These are phyloP conservation scores for Saraca asoca DNA, from an alignment of 331 rosid species.

Conservation along the genomic window DNA sequence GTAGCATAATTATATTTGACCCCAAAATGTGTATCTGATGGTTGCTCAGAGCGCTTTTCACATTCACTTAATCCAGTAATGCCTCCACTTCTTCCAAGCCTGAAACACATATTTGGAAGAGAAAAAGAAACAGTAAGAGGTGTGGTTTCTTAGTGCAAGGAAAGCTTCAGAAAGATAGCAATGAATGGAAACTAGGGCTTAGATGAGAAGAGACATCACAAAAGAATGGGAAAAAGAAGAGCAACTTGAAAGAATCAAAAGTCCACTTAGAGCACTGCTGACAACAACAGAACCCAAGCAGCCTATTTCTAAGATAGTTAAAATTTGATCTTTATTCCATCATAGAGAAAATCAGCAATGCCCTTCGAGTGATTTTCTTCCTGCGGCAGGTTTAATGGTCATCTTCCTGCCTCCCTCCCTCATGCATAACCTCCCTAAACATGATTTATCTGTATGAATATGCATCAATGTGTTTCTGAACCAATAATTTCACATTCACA, in stretches of 20 bases:
- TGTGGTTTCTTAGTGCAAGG: not conserved
- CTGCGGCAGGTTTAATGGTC: slow-evolving; percentile 8
- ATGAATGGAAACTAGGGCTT: slow-evolving; percentile 7
- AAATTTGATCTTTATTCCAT: slow-evolving; percentile 3
- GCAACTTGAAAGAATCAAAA: not conserved
- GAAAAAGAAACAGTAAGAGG: slow-evolving; percentile 16
- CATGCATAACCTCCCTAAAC: not conserved
- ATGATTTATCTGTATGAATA: not conserved
- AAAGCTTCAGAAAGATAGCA: slow-evolving; percentile 10
- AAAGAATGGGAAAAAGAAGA: not conserved
- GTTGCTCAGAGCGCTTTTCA: slow-evolving; percentile 42
- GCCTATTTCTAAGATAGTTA: slow-evolving; percentile 6
- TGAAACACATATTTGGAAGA: slow-evolving; percentile 21
- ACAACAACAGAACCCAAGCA: slow-evolving; percentile 16
- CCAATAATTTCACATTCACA: slow-evolving; percentile 12
- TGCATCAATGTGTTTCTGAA: slow-evolving; percentile 7
- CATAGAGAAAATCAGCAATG: slow-evolving; percentile 17
- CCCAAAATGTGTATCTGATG: slow-evolving; percentile 34
- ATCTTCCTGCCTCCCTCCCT: slow-evolving; percentile 7
- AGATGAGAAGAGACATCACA: not conserved
- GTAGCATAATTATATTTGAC: slow-evolving; percentile 35
- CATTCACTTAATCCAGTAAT: slow-evolving; percentile 38
- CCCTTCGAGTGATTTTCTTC: not conserved
- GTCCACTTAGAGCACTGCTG: not conserved
- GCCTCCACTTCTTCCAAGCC: slow-evolving; percentile 46